Evolutionary conservation across 768 basidiomycete species (phyloP).

Genomic region (Termitomyces eurrhizus): DNA sequence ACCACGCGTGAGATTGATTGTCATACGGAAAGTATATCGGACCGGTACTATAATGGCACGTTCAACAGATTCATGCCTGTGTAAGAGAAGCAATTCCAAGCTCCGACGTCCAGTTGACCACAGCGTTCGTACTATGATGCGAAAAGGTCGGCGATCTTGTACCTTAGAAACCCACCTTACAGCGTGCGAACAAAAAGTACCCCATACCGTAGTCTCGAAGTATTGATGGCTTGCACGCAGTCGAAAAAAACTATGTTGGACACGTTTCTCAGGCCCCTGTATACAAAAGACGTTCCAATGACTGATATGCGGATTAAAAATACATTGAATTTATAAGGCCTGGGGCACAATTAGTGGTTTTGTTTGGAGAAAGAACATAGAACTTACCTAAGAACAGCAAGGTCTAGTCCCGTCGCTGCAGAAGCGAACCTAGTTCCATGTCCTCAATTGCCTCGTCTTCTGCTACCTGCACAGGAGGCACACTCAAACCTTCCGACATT

Average conservation of each 20-base stretch:
- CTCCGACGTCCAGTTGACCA: not conserved
- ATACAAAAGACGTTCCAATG: not conserved
- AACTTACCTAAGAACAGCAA: conserved; percentile 5
- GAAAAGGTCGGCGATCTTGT: conserved; percentile 1
- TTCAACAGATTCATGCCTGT: not conserved
- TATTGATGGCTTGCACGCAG: not conserved
- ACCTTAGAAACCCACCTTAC: not conserved
- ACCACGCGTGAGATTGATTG: not conserved
- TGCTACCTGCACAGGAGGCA: conserved; percentile 38
- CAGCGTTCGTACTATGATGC: not conserved
- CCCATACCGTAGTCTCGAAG: not conserved
- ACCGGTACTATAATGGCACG: not conserved
- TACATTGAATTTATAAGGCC: conserved; percentile 14
- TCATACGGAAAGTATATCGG: not conserved
- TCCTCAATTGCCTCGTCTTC: conserved; percentile 60
- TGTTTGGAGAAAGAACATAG: not conserved
- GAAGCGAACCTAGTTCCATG: conserved; percentile 51
- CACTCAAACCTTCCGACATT: conserved; percentile 78
- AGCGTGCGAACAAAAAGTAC: not conserved
- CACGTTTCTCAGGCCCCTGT: conserved; percentile 7
- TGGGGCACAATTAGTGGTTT: conserved; percentile 1
- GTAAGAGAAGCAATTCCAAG: not conserved
- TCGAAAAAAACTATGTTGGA: not conserved
- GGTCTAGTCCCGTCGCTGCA: conserved; percentile 33
- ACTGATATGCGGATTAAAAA: conserved; percentile 7